Evolutionary conservation across 306 rosid genomes (phyloP), one percentile per base, ranked within the genome.

Genomic region (Sicyos baderoa): DNA sequence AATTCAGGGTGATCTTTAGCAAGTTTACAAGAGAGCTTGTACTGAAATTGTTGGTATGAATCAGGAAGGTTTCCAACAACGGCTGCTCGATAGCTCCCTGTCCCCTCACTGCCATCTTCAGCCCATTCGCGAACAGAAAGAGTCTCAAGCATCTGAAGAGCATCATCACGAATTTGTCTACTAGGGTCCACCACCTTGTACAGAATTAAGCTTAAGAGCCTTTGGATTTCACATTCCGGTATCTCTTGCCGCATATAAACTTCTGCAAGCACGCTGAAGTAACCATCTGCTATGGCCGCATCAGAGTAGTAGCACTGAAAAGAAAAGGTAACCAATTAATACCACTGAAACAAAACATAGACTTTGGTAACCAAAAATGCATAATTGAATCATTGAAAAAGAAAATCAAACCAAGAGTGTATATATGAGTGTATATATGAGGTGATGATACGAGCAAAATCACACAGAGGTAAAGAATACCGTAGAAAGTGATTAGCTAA

Each of bases 21-120:
- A 76, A 94, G 99, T 80, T 94, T 94, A 82, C 95, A 90, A 32
- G 99, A 94, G 79, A 94, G 97, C 90, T 94, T 94, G 83, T 88
- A 94, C 64, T 94, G 99, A 76, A 94, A 94, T 76, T 94, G 99
- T 78, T 94, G 99, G 78, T 94, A 94, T 11, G 99, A 94, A 84
- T 94, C 99, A 55, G 99, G 99, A 74, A 94, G 99, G 77, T 94
- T 94, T 67, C 99, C 99, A 71, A 94, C 99, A 72, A 90, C 99
- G 60, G 99, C 99, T 82, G 97, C 99, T 71, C 95, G 90, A 82
- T 94, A 94, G 82, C 91, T 84, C 78, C 97, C 99, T 15, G 97
- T 84, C 48, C 92, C 91, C 77, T 94, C 99, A 52, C 86, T 74
- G 71, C 96, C 95, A 90, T 94, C 97, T 82, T 85, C 99, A 51